A percentile compares a stretch with the other conserved stretches of the same genome.
Conservation (phyloP, 768 basidiomycete species). For the Brasilioporus rufonigricans region DNA sequence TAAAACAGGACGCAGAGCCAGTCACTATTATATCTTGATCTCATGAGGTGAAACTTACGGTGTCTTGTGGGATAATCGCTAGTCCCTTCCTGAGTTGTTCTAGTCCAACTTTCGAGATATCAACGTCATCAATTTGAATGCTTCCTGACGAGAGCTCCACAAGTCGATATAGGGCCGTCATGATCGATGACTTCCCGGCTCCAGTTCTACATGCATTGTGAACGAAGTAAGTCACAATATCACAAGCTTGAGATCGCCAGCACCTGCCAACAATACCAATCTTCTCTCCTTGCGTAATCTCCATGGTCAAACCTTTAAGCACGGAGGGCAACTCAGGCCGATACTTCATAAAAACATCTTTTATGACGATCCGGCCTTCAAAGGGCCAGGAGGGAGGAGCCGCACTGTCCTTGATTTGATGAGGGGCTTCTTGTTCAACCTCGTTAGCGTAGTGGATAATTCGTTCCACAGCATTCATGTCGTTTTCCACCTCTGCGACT, state of each 20-base stretch:
- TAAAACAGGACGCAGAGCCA: not conserved
- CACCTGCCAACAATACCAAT: constrained; percentile 83
- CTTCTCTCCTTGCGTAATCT: constrained; percentile 75
- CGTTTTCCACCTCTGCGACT: constrained; percentile 84
- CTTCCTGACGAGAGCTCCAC: constrained; percentile 77
- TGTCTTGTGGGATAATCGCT: constrained; percentile 84
- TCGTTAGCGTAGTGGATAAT: constrained; percentile 77
- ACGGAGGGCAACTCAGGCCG: constrained; percentile 87
- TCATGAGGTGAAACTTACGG: constrained; percentile 9
- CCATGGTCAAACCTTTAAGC: constrained; percentile 74
- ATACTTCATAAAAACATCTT: constrained; percentile 76
- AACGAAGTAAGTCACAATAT: not conserved
- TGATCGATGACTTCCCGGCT: constrained; percentile 89
- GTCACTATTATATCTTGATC: not conserved
- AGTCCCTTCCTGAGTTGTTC: constrained; percentile 64
- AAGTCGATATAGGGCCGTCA: constrained; percentile 83
- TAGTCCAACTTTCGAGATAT: constrained; percentile 82
- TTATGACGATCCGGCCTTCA: constrained; percentile 69
- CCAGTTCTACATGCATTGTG: constrained; percentile 54
- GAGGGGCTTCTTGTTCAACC: constrained; percentile 80
- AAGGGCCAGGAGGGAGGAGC: constrained; percentile 72
- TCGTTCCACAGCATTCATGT: constrained; percentile 91
- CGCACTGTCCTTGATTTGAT: constrained; percentile 59
- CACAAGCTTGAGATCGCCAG: constrained; percentile 14
- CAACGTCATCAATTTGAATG: constrained; percentile 67